Evolutionary conservation across 176 grass and related monocot species (phyloP), one percentile per base, ranked within the genome.

Genomic region (Aegilops longissima): DNA sequence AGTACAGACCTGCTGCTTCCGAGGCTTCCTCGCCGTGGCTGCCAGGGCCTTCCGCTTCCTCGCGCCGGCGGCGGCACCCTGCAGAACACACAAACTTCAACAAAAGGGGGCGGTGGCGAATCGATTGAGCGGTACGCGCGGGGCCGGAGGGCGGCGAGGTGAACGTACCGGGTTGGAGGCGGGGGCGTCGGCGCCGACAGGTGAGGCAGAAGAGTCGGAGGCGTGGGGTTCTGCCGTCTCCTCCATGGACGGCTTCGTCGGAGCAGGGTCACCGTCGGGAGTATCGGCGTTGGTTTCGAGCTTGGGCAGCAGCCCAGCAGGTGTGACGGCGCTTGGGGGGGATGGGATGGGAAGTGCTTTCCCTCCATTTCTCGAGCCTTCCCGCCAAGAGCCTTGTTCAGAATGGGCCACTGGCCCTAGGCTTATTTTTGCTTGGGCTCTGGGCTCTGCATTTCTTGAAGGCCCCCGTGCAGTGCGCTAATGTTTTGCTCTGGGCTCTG

Each of bases 1-100:
- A 21, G 13, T 73, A 40, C 54, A 63, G 6, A 85, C 73, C 83
- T 78, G 42, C 30, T 49, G 72, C 33, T 75, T 75, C 72, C 12
- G 24, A 30, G 39, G 24, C 58, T 76, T 85, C 59, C 39, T 44
- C 72, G 72, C 27, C 2, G 70, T 18, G 5, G 56, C 38, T 27
- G 18, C 40, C 25, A n/a, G 12, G n/a, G 38, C 29, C 38, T 85
- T 85, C 36, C 83, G 72, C 83, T 85, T 75, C 72, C 83, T 65
- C 12, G 7, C 27, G 20, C 83, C 72, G 61, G 7, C 42, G 61
- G 38, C 17, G 24, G 25, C 12, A 34, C 2, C 72, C 72, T 77
- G 61, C 47, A 51, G 47, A 16, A 51, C 47, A 51, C 47, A 51
- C 47, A 6, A 51, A 17, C 49, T 52, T 52, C 14, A 52, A 52